Evolutionary conservation across 495 filamentous ascomycete species (phyloP), one percentile per base, ranked within the genome.

Genomic region (Aspergillus steynii): DNA sequence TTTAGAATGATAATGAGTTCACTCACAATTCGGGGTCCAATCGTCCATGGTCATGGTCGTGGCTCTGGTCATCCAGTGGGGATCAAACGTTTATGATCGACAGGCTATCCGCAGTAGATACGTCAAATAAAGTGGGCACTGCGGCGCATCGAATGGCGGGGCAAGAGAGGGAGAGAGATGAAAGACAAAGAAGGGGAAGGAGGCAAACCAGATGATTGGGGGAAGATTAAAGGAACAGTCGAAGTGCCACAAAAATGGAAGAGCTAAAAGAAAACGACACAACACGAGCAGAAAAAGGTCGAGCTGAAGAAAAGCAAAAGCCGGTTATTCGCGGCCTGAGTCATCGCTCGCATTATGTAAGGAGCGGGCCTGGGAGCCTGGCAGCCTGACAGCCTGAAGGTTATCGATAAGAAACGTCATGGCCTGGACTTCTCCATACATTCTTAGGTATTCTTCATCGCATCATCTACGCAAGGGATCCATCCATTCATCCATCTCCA

Each of bases 21-120:
- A 61, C 73, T 37, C 66, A 77, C 74, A 77, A 50, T 50, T 68
- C 32, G 74, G 73, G 53, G 51, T 74, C 74, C 74, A 77, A 61
- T 71, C 63, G 7, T 65, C 61, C 68, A 71, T 73, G 49, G 52
- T 15, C 37, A 42, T 42, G 37, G 37, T 42, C 5, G 14, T 42
- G 12, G 20, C 0, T 20, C 20, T 20, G 20, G 37, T 42, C 37
- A 10, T 42, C 0, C 60, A 53, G 55, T 56, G 60, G 46, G 47
- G 60, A 54, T 15, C 58, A 34, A 56, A 59, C 8, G 27, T 28
- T 32, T 54, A 54, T 58, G 60, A 56, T 42, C 53, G 60, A 50
- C 56, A 1, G 28, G 27, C 45, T 29, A 31, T 20, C 20, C 20
- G 20, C 20, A 42, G 37, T 42, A 42, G 37, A 42, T 8, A 42